Percentiles rank a stretch among this genome's conserved stretches.
These are phyloP conservation scores for Fraxinus dipetala DNA, from an alignment of 305 asterid genomes.

Conservation along the genomic window DNA sequence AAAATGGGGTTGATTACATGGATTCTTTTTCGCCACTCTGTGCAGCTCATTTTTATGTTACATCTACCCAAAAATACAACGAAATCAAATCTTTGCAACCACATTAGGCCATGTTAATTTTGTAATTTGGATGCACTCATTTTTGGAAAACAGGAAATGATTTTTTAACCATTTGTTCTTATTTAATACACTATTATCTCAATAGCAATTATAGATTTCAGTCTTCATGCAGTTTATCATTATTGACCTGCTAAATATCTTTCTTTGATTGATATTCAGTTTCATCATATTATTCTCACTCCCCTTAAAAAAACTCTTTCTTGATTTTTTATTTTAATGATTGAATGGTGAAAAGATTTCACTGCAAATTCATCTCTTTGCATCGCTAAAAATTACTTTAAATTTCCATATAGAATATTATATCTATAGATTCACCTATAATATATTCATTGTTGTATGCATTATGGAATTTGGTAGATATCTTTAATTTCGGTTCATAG, in stretches of 20 bases:
- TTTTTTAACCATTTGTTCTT: neutral
- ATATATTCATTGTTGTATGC: neutral
- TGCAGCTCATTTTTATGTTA: neutral
- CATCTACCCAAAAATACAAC: neutral
- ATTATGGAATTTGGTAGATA: neutral
- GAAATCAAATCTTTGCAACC: neutral
- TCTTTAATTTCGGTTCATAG: neutral
- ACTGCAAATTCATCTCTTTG: neutral
- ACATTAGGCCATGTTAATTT: neutral
- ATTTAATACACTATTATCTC: neutral
- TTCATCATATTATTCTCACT: neutral
- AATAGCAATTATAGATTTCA: neutral
- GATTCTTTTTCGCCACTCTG: neutral
- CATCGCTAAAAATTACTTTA: neutral
- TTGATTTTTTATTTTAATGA: neutral
- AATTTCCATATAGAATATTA: neutral
- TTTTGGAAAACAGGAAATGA: neutral
- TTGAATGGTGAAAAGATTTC: neutral
- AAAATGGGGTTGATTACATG: neutral
- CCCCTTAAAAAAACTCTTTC: neutral
- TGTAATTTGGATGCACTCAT: neutral
- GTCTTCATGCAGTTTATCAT: neutral
- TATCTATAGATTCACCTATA: neutral
- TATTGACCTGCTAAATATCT: neutral
- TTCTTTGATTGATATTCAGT: neutral